Conservation (phyloP, 495 filamentous ascomycete genomes). For the Aspergillus sparsus region DNA sequence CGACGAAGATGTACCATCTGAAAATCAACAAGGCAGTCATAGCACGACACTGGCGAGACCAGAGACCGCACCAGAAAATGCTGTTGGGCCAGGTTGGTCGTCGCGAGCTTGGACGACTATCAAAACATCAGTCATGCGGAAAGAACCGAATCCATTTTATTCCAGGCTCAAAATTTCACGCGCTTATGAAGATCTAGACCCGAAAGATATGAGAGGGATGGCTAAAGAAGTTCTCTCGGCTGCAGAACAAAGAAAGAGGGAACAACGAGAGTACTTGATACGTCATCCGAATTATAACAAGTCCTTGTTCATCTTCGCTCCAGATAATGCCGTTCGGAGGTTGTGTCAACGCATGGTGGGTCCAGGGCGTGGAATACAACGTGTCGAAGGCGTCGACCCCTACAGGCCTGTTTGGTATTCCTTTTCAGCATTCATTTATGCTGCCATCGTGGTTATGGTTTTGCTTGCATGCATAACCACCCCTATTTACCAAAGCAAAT, state of each 20-base stretch:
- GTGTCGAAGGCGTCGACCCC: constrained; percentile 83
- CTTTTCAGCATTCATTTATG: constrained; percentile 93
- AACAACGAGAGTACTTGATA: constrained; percentile 85
- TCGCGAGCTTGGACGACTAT: constrained; percentile 60
- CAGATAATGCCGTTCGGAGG: constrained; percentile 71
- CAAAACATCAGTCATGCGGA: constrained; percentile 52
- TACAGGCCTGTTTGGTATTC: constrained; percentile 86
- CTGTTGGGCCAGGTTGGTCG: constrained; percentile 52
- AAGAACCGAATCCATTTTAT: constrained; percentile 95
- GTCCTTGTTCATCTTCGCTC: constrained; percentile 82
- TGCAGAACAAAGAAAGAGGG: constrained; percentile 75
- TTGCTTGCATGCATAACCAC: constrained; percentile 92
- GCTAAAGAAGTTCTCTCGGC: constrained; percentile 86
- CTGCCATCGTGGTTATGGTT: constrained; percentile 95
- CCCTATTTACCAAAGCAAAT: constrained; percentile 85
- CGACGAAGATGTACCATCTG: constrained; percentile 57
- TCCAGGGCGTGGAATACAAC: constrained; percentile 80
- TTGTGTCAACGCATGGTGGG: constrained; percentile 90
- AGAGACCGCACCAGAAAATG: constrained; percentile 31
- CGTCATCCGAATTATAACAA: constrained; percentile 92
- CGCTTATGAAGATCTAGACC: constrained; percentile 75
- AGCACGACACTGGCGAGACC: constrained; percentile 27
- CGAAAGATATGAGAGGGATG: constrained; percentile 76
- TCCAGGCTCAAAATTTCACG: constrained; percentile 73
- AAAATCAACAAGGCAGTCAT: constrained; percentile 29